Evolutionary conservation across 495 filamentous ascomycete species (phyloP), one percentile per base, ranked within the genome.

Genomic region (Penicillium chermesinum): DNA sequence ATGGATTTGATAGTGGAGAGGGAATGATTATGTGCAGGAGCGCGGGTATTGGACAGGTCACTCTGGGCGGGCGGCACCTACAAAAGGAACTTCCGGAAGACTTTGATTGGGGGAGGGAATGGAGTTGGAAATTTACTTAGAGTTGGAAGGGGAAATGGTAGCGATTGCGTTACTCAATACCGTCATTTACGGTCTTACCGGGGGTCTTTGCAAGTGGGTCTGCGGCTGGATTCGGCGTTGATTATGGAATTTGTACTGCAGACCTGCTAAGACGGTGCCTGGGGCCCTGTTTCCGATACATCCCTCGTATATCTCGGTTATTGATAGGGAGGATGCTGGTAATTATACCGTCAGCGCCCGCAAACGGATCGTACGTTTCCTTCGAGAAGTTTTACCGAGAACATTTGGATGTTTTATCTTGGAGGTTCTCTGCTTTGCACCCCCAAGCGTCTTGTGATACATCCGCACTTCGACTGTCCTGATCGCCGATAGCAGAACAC

Each of bases 1-100:
- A 49, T 56, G 49, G 64, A 59, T 44, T 56, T 56, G 55, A 61
- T 48, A 58, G 51, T 50, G 52, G 57, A 61, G 44, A 38, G 58
- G 51, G 34, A 38, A 52, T 54, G 52, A 62, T 57, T 61, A 58
- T 49, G 54, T 52, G 51, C 51, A 56, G 58, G 41, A 59, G 49
- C 56, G 21, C 33, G 46, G 42, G 55, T 58, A 61, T 34, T 40
- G 25, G 20, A n/a, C n/a, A 44, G 20, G 54, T 61, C 46, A 55
- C 49, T 53, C 54, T 59, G 56, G 59, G 61, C 63, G 59, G 56
- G 50, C 51, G 13, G 35, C 41, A 27, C 42, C 27, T 38, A 40
- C 2, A 6, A 46, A 56, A 50, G 44, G 32, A 38, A 59, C 57
- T 42, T 48, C 38, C 33, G 8, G 45, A 53, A 45, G 53, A 59